Conservation (phyloP, 148 eudicot genomes). For the Silene uniflora region DNA sequence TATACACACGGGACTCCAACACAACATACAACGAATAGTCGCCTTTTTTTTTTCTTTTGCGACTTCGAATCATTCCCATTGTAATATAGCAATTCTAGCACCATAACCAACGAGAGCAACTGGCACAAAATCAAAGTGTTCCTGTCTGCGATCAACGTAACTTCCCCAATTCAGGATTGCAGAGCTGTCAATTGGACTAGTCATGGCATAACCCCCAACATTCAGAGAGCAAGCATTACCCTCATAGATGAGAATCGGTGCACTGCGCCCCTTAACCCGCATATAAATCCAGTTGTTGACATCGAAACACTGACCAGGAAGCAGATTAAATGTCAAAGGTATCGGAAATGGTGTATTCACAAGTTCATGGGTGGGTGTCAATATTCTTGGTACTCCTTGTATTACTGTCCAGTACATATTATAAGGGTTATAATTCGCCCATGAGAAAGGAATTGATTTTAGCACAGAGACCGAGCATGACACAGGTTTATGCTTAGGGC, state of each 20-base stretch:
- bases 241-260: neutral
- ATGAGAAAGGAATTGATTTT: neutral
- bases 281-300: neutral
- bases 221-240: neutral
- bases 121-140: neutral
- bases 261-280: neutral
- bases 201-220: neutral
- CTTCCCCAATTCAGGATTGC: neutral
- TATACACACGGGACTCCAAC: no score
- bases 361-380: neutral
- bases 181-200: neutral
- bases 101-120: neutral
- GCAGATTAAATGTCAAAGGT: neutral
- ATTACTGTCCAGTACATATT: neutral
- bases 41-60: no score
- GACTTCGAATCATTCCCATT: neutral
- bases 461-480: neutral
- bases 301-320: neutral
- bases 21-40: no score
- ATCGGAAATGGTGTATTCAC: neutral
- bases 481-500: neutral
- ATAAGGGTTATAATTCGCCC: neutral
- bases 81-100: neutral
- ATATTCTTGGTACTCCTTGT: neutral
- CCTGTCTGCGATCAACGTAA: neutral